These are phyloP conservation scores for Pyrus pyrifolia DNA, from an alignment of 306 rosid genomes.

Conservation along the genomic window DNA sequence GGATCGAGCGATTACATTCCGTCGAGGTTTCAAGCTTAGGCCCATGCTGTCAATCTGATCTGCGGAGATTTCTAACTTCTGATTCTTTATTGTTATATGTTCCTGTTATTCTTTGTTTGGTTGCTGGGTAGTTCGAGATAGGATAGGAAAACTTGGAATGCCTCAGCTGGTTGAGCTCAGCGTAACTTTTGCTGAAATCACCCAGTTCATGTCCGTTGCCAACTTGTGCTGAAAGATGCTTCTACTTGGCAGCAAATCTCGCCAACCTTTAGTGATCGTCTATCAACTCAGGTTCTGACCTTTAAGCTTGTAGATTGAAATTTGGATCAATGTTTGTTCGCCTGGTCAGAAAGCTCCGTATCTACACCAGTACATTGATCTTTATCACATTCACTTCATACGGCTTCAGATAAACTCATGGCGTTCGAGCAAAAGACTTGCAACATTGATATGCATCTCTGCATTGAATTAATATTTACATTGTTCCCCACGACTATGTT, in stretches of 20 bases:
- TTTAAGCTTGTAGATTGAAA: conserved; percentile 3
- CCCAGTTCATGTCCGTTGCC: neutral
- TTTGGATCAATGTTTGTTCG: conserved; percentile 2
- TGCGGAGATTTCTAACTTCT: conserved; percentile 36
- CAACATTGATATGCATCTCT: conserved; percentile 12
- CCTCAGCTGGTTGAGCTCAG: neutral
- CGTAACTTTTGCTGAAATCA: neutral
- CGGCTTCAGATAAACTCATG: neutral
- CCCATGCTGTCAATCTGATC: conserved; percentile 80
- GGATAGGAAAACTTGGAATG: neutral
- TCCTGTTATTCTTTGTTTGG: neutral
- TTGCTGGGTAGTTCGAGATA: neutral
- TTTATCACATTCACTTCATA: conserved; percentile 1
- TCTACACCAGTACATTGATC: neutral
- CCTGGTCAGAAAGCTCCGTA: conserved; percentile 13
- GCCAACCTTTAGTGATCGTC: neutral
- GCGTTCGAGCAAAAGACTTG: neutral
- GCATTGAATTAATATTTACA: neutral
- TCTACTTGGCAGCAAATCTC: neutral
- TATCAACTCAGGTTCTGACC: conserved; percentile 2
- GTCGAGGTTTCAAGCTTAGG: conserved; percentile 81
- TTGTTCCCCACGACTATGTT: neutral
- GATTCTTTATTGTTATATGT: neutral
- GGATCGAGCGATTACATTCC: conserved; percentile 82
- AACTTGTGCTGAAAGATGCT: conserved; percentile 6